Base-by-base conservation (phyloP, 768 basidiomycete genomes). In the Phanerochaete carnosa region DNA sequence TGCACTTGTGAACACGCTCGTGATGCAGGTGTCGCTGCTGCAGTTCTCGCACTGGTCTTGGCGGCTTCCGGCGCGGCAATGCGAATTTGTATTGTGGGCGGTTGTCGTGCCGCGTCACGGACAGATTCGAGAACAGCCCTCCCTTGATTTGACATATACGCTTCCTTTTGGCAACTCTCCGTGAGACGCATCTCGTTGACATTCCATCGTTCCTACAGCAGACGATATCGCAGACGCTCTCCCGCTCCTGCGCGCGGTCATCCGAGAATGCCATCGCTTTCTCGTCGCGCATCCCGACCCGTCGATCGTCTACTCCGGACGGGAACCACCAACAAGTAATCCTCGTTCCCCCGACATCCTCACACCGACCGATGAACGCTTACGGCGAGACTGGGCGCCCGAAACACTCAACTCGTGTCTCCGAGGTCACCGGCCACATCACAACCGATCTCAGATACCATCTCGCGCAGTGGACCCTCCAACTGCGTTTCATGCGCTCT, bases 241-340 rank as follows among this genome's bases (percentile, higher is more conserved):
- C 7, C 78, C 83, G 1, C 75, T 86, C 11, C 72, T 89, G 46
- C 80, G 87, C 30, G 86, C 80, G 5, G 83, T 88, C 53, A 79
- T 89, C 4, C 84, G 88, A 64, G 86, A 87, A 69, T 88, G 85
- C 69, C 83, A 86, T 70, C 80, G 83, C n/a, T 85, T 87, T 64
- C 75, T 86, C 57, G 63, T 77, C 29, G 71, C 72, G 29, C 82
- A 83, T 66, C 75, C 80, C 13, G 86, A 89, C 64, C 87, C 85
- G 0, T 84, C 83, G 23, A 72, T 78, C 19, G 68, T 87, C 23
- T 85, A 80, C 64, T 57, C 73, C 5, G 72, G 62, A 55, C 59
- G 56, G 55, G 63, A 47, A 57, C 59, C 55, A 30, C 12, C 28
- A 29, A 57, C 53, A 30, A 15, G 53, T 37, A 16, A 22, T 8